Percentiles rank a stretch among this genome's conserved stretches.
Conservation (phyloP, 2,329 filamentous ascomycete genomes). For the Chaetomium sp. region DNA sequence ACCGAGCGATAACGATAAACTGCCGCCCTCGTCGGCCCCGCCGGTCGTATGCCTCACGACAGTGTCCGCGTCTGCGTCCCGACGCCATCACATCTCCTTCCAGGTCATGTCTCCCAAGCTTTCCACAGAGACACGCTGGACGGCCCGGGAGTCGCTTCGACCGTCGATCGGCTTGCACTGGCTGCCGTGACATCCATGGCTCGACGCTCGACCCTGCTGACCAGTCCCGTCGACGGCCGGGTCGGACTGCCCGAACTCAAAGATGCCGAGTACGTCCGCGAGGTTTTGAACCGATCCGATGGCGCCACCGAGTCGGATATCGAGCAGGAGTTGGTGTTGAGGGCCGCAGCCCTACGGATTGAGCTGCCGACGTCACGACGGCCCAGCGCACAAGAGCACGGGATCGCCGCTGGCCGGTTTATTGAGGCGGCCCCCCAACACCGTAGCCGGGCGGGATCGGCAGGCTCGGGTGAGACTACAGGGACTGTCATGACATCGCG, state of each 20-base stretch:
- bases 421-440: slow-evolving; percentile 22
- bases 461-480: slow-evolving; percentile 44
- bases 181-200: slow-evolving; percentile 31
- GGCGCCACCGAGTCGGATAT: slow-evolving; percentile 45
- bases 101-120: slow-evolving; percentile 22
- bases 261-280: slow-evolving; percentile 44
- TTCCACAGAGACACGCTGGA: slow-evolving; percentile 9
- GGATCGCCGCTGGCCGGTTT: slow-evolving; percentile 41
- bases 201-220: slow-evolving; percentile 27
- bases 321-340: slow-evolving; percentile 42
- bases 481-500: slow-evolving; percentile 48
- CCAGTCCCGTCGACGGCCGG: slow-evolving; percentile 23
- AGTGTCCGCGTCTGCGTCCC: slow-evolving; percentile 1
- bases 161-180: slow-evolving; percentile 9
- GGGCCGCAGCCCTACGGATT: slow-evolving; percentile 44
- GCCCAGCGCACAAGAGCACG: slow-evolving; percentile 41
- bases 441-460: slow-evolving; percentile 50
- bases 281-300: slow-evolving; percentile 44
- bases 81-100: slow-evolving; percentile 4
- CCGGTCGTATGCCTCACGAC: slow-evolving; percentile 16
- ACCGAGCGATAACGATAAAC: slow-evolving; percentile 4
- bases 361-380: slow-evolving; percentile 35
- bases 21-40: neutral
- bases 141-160: slow-evolving; percentile 14
- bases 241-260: slow-evolving; percentile 42